phyloP scores from a whole-genome alignment of 768 basidiomycete genomes.

The Pisolithus sp. region DNA sequence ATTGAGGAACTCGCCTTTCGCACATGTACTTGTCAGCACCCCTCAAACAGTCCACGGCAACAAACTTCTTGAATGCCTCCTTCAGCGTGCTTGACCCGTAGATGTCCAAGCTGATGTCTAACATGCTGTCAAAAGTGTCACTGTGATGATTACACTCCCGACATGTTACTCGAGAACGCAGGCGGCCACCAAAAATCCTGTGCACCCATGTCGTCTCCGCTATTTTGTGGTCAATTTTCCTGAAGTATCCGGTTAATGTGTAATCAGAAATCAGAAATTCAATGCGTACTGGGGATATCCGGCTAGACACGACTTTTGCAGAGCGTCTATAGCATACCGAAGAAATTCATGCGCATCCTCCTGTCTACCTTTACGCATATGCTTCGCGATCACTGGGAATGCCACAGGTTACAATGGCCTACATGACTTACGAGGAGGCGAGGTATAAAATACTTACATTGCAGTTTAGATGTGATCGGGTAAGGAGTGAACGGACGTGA shows the following conservation, averaged over 20 bases:
- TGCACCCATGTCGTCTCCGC: slow-evolving; percentile 92
- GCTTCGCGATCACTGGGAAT: slow-evolving; percentile 75
- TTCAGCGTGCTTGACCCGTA: slow-evolving; percentile 52
- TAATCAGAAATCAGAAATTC: background rate
- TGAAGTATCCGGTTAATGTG: slow-evolving; percentile 24
- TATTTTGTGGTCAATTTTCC: slow-evolving; percentile 63
- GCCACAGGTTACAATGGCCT: background rate
- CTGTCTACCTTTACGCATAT: slow-evolving; percentile 85
- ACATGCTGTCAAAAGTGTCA: slow-evolving; percentile 93
- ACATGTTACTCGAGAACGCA: slow-evolving; percentile 90
- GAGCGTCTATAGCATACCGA: slow-evolving; percentile 84
- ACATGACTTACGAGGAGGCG: slow-evolving; percentile 4
- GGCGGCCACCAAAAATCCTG: slow-evolving; percentile 85
- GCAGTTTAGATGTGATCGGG: slow-evolving; percentile 59
- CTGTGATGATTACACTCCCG: slow-evolving; percentile 75
- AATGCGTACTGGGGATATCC: slow-evolving; percentile 61
- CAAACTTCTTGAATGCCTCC: slow-evolving; percentile 75
- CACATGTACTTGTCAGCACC: slow-evolving; percentile 97
- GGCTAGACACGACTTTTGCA: slow-evolving; percentile 79
- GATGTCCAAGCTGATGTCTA: slow-evolving; percentile 93
- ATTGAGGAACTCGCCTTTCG: slow-evolving; percentile 69
- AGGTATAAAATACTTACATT: slow-evolving; percentile 42
- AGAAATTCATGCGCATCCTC: slow-evolving; percentile 99
- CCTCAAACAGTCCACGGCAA: slow-evolving; percentile 73
- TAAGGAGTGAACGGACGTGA: slow-evolving; percentile 54